These are phyloP conservation scores for Phialophora chinensis DNA, from an alignment of 2,329 filamentous ascomycete species.

Conservation along the genomic window DNA sequence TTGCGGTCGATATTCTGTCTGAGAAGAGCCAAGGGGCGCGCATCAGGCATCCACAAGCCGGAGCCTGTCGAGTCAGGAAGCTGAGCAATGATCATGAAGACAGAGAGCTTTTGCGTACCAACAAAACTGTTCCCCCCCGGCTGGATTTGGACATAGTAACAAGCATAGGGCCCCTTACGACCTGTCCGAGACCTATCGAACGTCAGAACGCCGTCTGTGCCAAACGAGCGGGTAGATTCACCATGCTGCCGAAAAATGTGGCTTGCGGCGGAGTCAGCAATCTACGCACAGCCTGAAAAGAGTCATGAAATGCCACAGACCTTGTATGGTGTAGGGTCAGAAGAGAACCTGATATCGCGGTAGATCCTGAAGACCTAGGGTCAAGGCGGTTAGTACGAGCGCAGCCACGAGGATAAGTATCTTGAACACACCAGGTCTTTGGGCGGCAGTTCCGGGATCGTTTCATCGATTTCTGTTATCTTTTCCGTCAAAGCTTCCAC, in stretches of 20 bases:
- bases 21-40: conserved; percentile 67
- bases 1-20: conserved; percentile 76
- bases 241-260: conserved; percentile 85
- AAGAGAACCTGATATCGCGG: conserved; percentile 79
- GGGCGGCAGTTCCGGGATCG: conserved; percentile 81
- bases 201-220: neutral
- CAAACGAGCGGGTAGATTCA: conserved; percentile 43
- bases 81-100: conserved; percentile 11
- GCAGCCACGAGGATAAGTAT: conserved; percentile 3
- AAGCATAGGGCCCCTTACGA: conserved; percentile 83
- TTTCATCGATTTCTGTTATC: conserved; percentile 75
- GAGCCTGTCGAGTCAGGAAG: conserved; percentile 59
- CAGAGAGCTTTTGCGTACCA: conserved; percentile 57
- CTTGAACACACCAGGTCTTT: conserved; percentile 72
- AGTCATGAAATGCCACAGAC: conserved; percentile 52
- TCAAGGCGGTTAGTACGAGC: conserved; percentile 23
- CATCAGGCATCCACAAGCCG: conserved; percentile 81
- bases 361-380: conserved; percentile 79
- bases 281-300: conserved; percentile 22
- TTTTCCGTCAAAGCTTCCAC: conserved; percentile 73
- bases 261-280: conserved; percentile 50
- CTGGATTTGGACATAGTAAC: conserved; percentile 85
- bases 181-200: conserved; percentile 75
- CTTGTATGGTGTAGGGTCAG: conserved; percentile 85
- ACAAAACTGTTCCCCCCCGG: conserved; percentile 72